These are phyloP conservation scores for Nannochloris sp. DNA, from an alignment of 139 green algal genomes.

Conservation along the genomic window DNA sequence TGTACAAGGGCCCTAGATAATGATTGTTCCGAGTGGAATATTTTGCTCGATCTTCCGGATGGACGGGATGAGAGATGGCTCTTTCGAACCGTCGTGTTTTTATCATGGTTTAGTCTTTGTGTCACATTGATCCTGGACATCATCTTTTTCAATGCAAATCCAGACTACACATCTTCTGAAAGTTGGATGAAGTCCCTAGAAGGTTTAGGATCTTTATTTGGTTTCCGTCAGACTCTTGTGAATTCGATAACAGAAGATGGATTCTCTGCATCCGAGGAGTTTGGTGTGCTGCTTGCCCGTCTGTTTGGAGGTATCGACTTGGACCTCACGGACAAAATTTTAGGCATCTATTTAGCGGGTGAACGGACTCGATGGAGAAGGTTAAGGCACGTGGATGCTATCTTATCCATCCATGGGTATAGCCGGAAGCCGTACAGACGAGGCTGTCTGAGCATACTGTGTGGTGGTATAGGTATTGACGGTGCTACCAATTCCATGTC, in stretches of 20 bases:
- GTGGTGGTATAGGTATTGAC: too few species aligned
- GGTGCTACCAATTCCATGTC: too few species aligned
- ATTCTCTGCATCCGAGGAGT: background rate
- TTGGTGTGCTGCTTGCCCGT: background rate
- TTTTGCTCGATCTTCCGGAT: too few species aligned
- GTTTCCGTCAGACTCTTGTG: background rate
- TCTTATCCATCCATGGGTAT: too few species aligned
- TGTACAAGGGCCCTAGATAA: too few species aligned
- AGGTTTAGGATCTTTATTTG: background rate
- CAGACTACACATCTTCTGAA: background rate
- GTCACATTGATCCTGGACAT: background rate
- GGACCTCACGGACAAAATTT: background rate
- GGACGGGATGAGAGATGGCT: background rate
- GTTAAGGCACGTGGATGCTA: background rate
- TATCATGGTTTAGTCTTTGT: background rate
- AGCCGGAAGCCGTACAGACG: too few species aligned
- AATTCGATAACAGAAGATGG: background rate
- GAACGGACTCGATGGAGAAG: background rate
- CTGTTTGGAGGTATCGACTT: background rate
- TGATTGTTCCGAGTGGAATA: too few species aligned
- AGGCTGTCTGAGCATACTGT: too few species aligned
- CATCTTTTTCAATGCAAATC: background rate
- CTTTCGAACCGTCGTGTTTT: background rate
- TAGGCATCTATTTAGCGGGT: background rate
- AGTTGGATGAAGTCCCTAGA: background rate